Percentiles rank a stretch among this genome's conserved stretches.
These are phyloP conservation scores for Auxenochlorella pyrenoidosa DNA, from an alignment of 139 green algal species.

Conservation along the genomic window DNA sequence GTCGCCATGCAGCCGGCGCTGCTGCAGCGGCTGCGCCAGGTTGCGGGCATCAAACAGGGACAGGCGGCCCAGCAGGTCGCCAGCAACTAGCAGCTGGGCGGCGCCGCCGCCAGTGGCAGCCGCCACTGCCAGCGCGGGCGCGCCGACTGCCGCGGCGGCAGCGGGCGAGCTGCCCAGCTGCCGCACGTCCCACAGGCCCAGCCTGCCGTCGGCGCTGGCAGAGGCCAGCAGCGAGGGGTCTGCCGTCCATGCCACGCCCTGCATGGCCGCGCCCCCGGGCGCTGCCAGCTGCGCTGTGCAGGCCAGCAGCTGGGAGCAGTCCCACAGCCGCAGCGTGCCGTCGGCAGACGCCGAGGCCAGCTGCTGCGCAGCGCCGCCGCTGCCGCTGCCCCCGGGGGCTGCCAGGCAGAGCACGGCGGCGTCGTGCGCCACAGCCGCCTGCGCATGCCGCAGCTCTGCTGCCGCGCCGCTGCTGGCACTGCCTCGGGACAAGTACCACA, in stretches of 20 bases:
- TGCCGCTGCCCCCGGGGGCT: not conserved
- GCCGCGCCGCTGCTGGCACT: not conserved
- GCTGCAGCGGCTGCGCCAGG: conserved; percentile 1
- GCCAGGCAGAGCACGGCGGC: not conserved
- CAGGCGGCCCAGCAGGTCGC: conserved; percentile 11
- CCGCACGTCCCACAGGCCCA: conserved; percentile 12
- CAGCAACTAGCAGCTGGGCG: not conserved
- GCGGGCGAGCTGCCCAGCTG: not conserved
- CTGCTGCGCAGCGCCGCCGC: not conserved
- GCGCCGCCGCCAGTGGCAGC: not conserved
- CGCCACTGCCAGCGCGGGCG: not conserved
- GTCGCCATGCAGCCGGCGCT: conserved; percentile 1
- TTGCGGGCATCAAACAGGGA: conserved; percentile 4
- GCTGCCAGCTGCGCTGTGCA: conserved; percentile 10
- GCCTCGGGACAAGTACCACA: not conserved
- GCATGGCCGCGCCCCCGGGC: not conserved
- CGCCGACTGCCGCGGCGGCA: conserved; percentile 5
- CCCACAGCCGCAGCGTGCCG: conserved; percentile 27
- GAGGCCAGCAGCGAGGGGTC: not conserved
- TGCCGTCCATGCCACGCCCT: not conserved
- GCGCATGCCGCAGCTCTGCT: not conserved
- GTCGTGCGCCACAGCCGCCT: not conserved
- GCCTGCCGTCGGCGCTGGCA: not conserved
- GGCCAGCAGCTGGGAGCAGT: conserved; percentile 9
- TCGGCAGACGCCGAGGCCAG: conserved; percentile 15